Evolutionary conservation across 2,329 filamentous ascomycete genomes (phyloP), one percentile per base, ranked within the genome.

Genomic region (Cladophialophora immunda): DNA sequence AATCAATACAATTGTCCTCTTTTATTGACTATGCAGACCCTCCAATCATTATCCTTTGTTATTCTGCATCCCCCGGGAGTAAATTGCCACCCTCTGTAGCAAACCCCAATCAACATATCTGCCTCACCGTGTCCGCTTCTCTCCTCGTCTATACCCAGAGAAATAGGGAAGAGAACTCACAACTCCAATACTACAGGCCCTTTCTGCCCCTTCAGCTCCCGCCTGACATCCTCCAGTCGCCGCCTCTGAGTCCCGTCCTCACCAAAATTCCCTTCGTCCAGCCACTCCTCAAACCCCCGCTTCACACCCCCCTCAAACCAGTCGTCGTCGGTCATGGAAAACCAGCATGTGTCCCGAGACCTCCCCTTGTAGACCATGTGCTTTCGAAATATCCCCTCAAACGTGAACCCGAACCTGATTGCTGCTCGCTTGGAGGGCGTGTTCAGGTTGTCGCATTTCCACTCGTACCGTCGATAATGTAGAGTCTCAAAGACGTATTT

Each of bases 401-500:
- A 86, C 0, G 75, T 75, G 70, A 90, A 90, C 0, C 89, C 89
- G 8, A 89, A 74, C 2, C 89, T 78, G 70, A 77, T 64, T 0
- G 88, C 89, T 0, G 88, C 87, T 3, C 81, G 77, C 15, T 81
- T 77, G 53, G 86, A 88, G 0, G 83, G 78, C 38, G 71, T 78
- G 72, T 90, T 90, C 11, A 87, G 76, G 17, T 80, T 70, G 73
- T 90, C 83, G 61, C 86, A 87, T 72, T 90, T 90, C 88, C 89
- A 90, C 74, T 90, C 87, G 3, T 89, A 82, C 7, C 88, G 79
- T 3, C 83, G 75, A 73, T 86, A 88, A 0, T 83, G 81, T 25
- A 89, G 73, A 1, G 81, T 79, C 3, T 85, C 82, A 70, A 90
- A 86, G 0, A 82, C 82, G 62, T 86, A 79, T 41, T 78, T 78